Percentiles rank a stretch among this genome's conserved stretches.
Conservation (phyloP, 2,329 filamentous ascomycete species). For the Verticillium tricorpus region DNA sequence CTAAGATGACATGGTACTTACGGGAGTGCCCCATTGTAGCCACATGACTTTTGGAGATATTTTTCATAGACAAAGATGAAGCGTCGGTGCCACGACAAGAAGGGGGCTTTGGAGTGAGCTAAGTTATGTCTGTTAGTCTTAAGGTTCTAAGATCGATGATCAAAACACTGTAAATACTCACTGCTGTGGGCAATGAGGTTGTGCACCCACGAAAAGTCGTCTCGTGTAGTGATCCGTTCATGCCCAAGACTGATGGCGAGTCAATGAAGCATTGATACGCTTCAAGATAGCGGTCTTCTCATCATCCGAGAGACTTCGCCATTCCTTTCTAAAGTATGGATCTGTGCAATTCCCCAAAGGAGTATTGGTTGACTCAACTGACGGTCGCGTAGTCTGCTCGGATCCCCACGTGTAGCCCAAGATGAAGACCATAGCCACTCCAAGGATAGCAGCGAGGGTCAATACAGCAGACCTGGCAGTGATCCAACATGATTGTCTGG, state of each 20-base stretch:
- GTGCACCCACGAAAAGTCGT: slow-evolving; percentile 13
- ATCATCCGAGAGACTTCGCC: slow-evolving; percentile 8
- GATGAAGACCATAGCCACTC: neutral
- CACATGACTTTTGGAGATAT: slow-evolving; percentile 5
- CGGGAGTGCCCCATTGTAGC: slow-evolving; percentile 10
- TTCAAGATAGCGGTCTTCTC: slow-evolving; percentile 10
- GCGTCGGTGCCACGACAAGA: slow-evolving; percentile 12
- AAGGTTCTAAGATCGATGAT: too few relatives aligned
- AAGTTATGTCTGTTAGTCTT: neutral
- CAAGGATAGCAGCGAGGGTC: neutral
- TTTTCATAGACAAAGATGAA: slow-evolving; percentile 13
- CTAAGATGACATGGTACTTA: neutral
- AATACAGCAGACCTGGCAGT: neutral
- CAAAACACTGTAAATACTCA: neutral
- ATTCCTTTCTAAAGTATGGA: slow-evolving; percentile 7
- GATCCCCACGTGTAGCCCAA: neutral
- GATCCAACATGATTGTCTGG: too few relatives aligned
- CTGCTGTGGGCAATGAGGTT: slow-evolving; percentile 13
- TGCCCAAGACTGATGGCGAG: slow-evolving; percentile 6
- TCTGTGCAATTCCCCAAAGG: neutral
- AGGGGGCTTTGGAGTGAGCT: slow-evolving; percentile 10
- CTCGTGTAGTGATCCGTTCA: slow-evolving; percentile 11
- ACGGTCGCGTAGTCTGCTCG: neutral
- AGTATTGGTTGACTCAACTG: neutral
- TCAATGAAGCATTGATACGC: slow-evolving; percentile 12